These are phyloP conservation scores for Trametes hirsuta DNA, from an alignment of 1,284 basidiomycete genomes.

Conservation along the genomic window DNA sequence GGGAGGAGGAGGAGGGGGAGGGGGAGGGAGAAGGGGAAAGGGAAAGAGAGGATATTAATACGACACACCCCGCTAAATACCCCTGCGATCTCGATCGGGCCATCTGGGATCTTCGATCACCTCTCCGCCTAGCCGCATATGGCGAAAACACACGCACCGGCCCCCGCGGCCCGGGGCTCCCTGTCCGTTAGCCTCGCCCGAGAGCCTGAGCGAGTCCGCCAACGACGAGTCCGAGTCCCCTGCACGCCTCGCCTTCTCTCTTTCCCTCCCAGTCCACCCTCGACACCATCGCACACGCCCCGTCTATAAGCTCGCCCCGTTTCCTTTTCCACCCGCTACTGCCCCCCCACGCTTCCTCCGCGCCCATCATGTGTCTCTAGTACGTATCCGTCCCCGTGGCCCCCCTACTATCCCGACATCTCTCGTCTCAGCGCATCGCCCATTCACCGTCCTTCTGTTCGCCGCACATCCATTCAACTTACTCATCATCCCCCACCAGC, in stretches of 20 bases:
- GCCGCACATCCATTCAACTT: background rate
- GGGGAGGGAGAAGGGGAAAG: background rate
- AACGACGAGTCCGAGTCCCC: no score
- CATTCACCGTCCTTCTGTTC: background rate
- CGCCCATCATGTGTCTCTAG: background rate
- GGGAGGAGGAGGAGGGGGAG: background rate
- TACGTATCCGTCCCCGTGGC: background rate
- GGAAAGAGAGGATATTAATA: background rate
- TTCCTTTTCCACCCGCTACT: background rate
- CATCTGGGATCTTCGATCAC: background rate
- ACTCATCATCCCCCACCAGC: background rate
- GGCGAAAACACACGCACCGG: background rate
- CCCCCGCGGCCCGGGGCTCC: constrained; percentile 1
- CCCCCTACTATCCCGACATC: no score
- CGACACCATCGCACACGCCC: background rate
- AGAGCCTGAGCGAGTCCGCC: no score
- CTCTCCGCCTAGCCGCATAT: background rate
- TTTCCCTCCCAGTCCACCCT: background rate
- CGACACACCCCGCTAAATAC: background rate
- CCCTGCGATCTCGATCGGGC: constrained; percentile 9
- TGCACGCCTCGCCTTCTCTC: background rate
- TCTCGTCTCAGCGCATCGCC: no score
- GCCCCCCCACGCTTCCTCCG: background rate
- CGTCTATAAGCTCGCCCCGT: no score
- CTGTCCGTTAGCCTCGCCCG: background rate